A percentile compares a stretch with the other conserved stretches of the same genome.
These are phyloP conservation scores for Grigorovia yakushimaensis DNA, from an alignment of 805 yeast genomes.

Conservation along the genomic window DNA sequence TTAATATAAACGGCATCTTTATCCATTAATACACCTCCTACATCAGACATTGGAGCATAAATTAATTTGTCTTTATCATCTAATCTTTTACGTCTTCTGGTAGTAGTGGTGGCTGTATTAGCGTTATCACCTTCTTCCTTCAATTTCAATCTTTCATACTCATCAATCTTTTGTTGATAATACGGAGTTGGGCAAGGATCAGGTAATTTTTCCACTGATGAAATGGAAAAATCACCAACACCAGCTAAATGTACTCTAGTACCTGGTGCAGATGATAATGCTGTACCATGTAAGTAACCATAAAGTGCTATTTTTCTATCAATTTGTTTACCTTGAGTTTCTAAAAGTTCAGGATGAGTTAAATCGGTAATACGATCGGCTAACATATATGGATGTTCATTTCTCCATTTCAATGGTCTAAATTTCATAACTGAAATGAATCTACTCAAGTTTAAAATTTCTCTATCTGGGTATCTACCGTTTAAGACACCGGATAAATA, in stretches of 20 bases:
- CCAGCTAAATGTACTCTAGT: slow-evolving; percentile 92
- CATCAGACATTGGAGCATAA: slow-evolving; percentile 99
- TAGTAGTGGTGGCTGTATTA: slow-evolving; percentile 38
- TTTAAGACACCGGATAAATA: slow-evolving; percentile 91
- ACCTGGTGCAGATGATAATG: slow-evolving; percentile 49
- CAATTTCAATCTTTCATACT: slow-evolving; percentile 62
- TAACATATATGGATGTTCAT: slow-evolving; percentile 90
- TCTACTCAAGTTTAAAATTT: slow-evolving; percentile 80
- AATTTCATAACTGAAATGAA: slow-evolving; percentile 96
- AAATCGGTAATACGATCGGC: slow-evolving; percentile 89
- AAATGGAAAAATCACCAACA: slow-evolving; percentile 76
- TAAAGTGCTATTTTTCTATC: slow-evolving; percentile 87
- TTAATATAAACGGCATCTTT: slow-evolving; percentile 95
- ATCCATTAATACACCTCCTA: slow-evolving; percentile 96
- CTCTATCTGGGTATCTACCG: slow-evolving; percentile 97
- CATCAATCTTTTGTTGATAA: slow-evolving; percentile 77
- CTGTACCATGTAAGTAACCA: slow-evolving; percentile 93
- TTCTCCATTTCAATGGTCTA: slow-evolving; percentile 98
- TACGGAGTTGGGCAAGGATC: slow-evolving; percentile 99
- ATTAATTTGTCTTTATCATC: slow-evolving; percentile 91
- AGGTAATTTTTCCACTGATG: slow-evolving; percentile 77
- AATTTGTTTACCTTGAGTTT: slow-evolving; percentile 58
- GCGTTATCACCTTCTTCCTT: slow-evolving; percentile 44
- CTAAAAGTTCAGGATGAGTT: slow-evolving; percentile 82
- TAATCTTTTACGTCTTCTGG: slow-evolving; percentile 81